These are phyloP conservation scores for Schizosaccharomyces japonicus DNA, from an alignment of 805 yeast genomes.

Conservation along the genomic window DNA sequence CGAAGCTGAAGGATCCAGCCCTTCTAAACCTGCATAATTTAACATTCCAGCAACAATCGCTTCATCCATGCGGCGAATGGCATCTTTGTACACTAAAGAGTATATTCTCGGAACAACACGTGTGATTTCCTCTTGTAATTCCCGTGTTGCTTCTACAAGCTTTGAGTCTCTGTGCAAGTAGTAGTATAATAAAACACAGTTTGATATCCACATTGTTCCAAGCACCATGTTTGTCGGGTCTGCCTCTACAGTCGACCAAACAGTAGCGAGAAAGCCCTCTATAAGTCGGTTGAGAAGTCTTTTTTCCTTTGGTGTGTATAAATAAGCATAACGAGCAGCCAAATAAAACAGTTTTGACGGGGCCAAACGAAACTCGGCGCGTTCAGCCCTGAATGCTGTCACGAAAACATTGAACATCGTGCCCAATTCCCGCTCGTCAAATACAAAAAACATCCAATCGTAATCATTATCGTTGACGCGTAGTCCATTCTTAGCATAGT, in stretches of 20 bases:
- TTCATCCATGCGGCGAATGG: slow-evolving; percentile 17
- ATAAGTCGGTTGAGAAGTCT: slow-evolving; percentile 14
- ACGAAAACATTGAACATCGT: slow-evolving; percentile 18
- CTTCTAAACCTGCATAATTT: slow-evolving; percentile 63
- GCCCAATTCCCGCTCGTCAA: slow-evolving; percentile 18
- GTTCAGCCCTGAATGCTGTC: slow-evolving; percentile 17
- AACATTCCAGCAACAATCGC: slow-evolving; percentile 19
- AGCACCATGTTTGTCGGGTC: slow-evolving; percentile 19
- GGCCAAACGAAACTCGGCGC: slow-evolving; percentile 17
- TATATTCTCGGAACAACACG: slow-evolving; percentile 16
- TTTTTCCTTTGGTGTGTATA: slow-evolving; percentile 15
- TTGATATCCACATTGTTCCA: slow-evolving; percentile 68
- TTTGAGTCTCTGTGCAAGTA: slow-evolving; percentile 22
- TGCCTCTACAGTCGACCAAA: slow-evolving; percentile 14
- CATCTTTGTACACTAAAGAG: slow-evolving; percentile 16
- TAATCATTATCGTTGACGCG: slow-evolving; percentile 12
- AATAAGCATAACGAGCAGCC: slow-evolving; percentile 19
- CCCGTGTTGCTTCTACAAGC: slow-evolving; percentile 24
- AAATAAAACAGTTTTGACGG: slow-evolving; percentile 23
- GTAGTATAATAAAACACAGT: slow-evolving; percentile 50
- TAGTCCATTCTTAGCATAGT: neutral
- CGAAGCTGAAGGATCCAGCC: slow-evolving; percentile 53
- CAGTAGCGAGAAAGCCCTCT: slow-evolving; percentile 12
- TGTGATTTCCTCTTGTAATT: slow-evolving; percentile 14
- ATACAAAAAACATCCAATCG: slow-evolving; percentile 21